These are phyloP conservation scores for Dendrocalamus sinicus DNA, from an alignment of 176 grass and related monocot genomes.

Conservation along the genomic window DNA sequence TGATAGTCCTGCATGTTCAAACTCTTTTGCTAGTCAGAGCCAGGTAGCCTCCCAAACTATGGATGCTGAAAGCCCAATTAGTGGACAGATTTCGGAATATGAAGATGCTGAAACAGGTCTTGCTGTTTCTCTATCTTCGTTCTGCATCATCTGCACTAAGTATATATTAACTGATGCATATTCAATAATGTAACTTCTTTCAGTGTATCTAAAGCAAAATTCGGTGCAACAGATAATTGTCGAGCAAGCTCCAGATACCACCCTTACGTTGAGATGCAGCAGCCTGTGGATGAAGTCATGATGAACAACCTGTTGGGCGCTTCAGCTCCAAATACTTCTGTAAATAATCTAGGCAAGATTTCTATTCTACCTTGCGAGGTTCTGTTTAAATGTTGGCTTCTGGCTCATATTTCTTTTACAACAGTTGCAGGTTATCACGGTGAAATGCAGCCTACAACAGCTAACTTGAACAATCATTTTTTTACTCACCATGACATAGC, in stretches of 20 bases:
- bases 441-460: conserved; percentile 52
- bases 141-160: conserved; percentile 63
- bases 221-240: conserved; percentile 94
- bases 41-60: conserved; percentile 79
- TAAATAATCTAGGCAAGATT: conserved; percentile 75
- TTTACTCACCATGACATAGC: conserved; percentile 57
- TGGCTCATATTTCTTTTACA: conserved; percentile 47
- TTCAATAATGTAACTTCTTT: conserved; percentile 66
- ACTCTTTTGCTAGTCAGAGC: conserved; percentile 85
- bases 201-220: conserved; percentile 92
- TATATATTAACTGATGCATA: conserved; percentile 66
- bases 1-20: conserved; percentile 86
- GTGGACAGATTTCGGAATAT: conserved; percentile 92
- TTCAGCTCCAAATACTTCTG: conserved; percentile 54
- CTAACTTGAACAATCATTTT: conserved; percentile 60
- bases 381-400: conserved; percentile 1
- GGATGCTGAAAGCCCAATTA: conserved; percentile 90
- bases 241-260: conserved; percentile 92
- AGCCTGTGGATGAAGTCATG: conserved; percentile 82
- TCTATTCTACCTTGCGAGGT: conserved; percentile 34
- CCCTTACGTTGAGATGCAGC: conserved; percentile 96
- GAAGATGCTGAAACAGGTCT: conserved; percentile 99
- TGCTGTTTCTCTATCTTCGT: conserved; percentile 63
- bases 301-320: conserved; percentile 56
- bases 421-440: conserved; percentile 65